Evolutionary conservation across 495 filamentous ascomycete genomes (phyloP), one percentile per base, ranked within the genome.

Genomic region (Sphaerosporella brunnea): DNA sequence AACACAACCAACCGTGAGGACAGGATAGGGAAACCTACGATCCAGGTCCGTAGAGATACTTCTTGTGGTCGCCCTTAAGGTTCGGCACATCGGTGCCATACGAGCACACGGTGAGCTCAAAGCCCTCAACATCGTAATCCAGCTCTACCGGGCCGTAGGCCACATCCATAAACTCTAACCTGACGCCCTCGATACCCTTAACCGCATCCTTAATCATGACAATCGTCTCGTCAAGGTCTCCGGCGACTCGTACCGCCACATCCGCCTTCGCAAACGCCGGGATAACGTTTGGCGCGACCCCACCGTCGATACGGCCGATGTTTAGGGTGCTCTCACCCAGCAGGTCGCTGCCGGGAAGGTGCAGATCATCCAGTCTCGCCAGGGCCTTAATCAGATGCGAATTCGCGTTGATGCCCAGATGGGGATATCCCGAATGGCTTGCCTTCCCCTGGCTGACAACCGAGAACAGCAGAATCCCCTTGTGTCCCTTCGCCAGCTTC

Each of bases 41-140:
- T 0, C 88, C 88, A 0, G 84, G 86, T 0, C 85, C 88, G 65
- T 86, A 96, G 32, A 93, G 66, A 62, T 93, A 96, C 44, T 77
- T 72, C 63, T 79, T 82, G 40, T 88, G 80, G 23, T 76, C 69
- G 4, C 77, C 74, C 16, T 74, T 52, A 36, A 96, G 59, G 49
- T 84, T 77, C 1, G 83, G 81, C 25, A 94, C 77, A 63, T 96
- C 88, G 8, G 88, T 96, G 2, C 88, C 88, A 59, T 95, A 96
- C 51, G 92, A 93, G 2, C 84, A 83, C 0, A 80, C 75, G 9
- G 75, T 76, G 0, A 74, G 76, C 24, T 86, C 73, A 49, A 94
- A 94, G 0, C 84, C 86, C 7, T 79, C 71, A 13, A 96, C 75
- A 62, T 93, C 85, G 43, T 73, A 73, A 57, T 88, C 72, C 35